Evolutionary conservation across 2,329 filamentous ascomycete genomes (phyloP).

Genomic region (Pseudogymnoascus sp.): DNA sequence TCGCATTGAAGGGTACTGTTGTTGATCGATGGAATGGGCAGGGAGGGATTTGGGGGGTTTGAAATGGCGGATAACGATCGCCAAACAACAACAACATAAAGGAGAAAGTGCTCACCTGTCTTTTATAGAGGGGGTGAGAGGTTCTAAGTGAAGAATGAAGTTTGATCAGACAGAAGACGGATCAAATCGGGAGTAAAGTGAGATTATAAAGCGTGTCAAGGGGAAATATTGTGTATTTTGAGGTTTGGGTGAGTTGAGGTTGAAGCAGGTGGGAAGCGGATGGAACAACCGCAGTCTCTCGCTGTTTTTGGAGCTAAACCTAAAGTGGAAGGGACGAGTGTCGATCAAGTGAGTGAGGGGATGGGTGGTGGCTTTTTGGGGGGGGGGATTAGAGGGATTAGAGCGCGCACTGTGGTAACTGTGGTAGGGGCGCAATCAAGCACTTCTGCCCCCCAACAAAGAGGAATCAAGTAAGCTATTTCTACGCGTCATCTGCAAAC

Average conservation of each 20-base stretch:
- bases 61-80: constrained; percentile 20
- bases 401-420: background rate
- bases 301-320: background rate
- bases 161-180: constrained; percentile 4
- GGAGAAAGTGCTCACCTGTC: constrained; percentile 21
- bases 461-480: background rate
- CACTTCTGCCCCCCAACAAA: background rate
- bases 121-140: constrained; percentile 12
- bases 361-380: background rate
- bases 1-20: background rate
- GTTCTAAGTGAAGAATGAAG: constrained; percentile 1
- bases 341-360: background rate
- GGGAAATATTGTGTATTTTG: constrained; percentile 10
- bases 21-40: background rate
- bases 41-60: constrained; percentile 9
- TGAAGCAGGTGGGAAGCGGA: constrained; percentile 17
- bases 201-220: constrained; percentile 7
- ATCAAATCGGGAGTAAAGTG: background rate
- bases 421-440: background rate
- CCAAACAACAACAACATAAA: constrained; percentile 16
- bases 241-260: constrained; percentile 16
- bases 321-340: background rate
- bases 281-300: constrained; percentile 15
- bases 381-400: background rate
- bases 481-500: too few species aligned